phyloP scores from a whole-genome alignment of 345 rosid species.

The Turnera subulata region DNA sequence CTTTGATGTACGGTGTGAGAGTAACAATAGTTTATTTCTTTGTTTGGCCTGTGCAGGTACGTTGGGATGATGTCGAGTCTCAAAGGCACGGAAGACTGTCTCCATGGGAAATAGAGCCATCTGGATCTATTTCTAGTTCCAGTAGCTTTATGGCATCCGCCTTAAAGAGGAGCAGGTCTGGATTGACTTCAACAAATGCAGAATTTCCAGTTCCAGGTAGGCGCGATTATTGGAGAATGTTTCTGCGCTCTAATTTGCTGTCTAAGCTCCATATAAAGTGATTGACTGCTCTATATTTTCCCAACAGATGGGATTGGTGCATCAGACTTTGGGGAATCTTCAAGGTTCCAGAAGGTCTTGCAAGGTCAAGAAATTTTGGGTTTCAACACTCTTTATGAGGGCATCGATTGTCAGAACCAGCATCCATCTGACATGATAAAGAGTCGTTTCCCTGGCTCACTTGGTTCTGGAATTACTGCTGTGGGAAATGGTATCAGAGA shows the following conservation, averaged over 20 bases:
- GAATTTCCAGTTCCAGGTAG: slow-evolving; percentile 72
- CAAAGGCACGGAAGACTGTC: slow-evolving; percentile 70
- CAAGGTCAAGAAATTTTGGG: slow-evolving; percentile 99
- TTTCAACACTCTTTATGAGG: slow-evolving; percentile 50
- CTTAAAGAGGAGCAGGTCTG: slow-evolving; percentile 79
- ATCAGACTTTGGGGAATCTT: slow-evolving; percentile 85
- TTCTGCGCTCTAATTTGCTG: neutral
- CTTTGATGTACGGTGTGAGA: no score
- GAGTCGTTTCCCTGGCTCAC: slow-evolving; percentile 36
- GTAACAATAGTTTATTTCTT: neutral
- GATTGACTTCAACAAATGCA: slow-evolving; percentile 58
- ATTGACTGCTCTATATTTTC: slow-evolving; percentile 2
- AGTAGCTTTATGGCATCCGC: slow-evolving; percentile 49
- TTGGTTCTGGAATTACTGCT: slow-evolving; percentile 29
- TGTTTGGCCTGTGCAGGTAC: slow-evolving; percentile 40
- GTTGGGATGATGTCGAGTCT: slow-evolving; percentile 78
- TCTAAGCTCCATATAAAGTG: neutral
- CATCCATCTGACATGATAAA: slow-evolving; percentile 30
- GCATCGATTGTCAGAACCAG: slow-evolving; percentile 36
- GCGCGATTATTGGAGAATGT: slow-evolving; percentile 5
- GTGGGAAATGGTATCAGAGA: slow-evolving; percentile 27
- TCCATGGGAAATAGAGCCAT: slow-evolving; percentile 93
- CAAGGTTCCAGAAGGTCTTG: slow-evolving; percentile 99
- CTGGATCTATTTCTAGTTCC: slow-evolving; percentile 53
- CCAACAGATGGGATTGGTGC: slow-evolving; percentile 65